A percentile compares a stretch with the other conserved stretches of the same genome.
These are phyloP conservation scores for Xylariaceae sp. DNA, from an alignment of 2,329 filamentous ascomycete species.

Conservation along the genomic window DNA sequence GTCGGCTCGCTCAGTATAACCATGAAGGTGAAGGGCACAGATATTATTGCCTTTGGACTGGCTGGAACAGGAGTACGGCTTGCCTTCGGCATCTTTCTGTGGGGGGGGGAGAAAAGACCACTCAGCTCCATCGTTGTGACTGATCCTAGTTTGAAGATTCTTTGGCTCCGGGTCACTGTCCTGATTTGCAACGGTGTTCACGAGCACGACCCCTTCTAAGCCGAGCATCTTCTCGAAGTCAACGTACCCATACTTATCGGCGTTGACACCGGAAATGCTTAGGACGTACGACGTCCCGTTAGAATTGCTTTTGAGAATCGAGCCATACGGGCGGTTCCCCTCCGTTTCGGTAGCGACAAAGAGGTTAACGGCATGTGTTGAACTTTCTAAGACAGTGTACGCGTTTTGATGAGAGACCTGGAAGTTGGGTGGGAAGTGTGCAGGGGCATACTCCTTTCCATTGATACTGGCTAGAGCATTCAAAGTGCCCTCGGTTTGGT, in stretches of 20 bases:
- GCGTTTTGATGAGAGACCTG: slow-evolving; percentile 77
- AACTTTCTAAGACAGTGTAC: slow-evolving; percentile 94
- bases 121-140: slow-evolving; percentile 92
- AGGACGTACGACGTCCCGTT: slow-evolving; percentile 96
- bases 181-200: slow-evolving; percentile 83
- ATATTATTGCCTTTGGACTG: slow-evolving; percentile 64
- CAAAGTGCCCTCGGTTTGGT: slow-evolving; percentile 71
- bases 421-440: slow-evolving; percentile 86
- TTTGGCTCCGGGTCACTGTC: slow-evolving; percentile 73
- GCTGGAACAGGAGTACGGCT: slow-evolving; percentile 72
- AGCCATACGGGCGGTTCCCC: slow-evolving; percentile 74
- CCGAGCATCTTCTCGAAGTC: slow-evolving; percentile 97
- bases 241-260: slow-evolving; percentile 77
- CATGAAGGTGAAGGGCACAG: slow-evolving; percentile 91
- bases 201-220: slow-evolving; percentile 86
- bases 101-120: slow-evolving; percentile 84
- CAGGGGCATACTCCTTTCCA: slow-evolving; percentile 80
- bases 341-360: slow-evolving; percentile 82
- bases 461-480: slow-evolving; percentile 85
- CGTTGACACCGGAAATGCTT: slow-evolving; percentile 81
- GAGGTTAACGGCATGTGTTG: slow-evolving; percentile 91
- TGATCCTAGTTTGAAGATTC: slow-evolving; percentile 87
- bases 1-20: slow-evolving; percentile 89
- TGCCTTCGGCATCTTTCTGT: slow-evolving; percentile 70
- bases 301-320: slow-evolving; percentile 96